Evolutionary conservation across 2,329 filamentous ascomycete species (phyloP).

Genomic region (Sclerotinia spermophila): DNA sequence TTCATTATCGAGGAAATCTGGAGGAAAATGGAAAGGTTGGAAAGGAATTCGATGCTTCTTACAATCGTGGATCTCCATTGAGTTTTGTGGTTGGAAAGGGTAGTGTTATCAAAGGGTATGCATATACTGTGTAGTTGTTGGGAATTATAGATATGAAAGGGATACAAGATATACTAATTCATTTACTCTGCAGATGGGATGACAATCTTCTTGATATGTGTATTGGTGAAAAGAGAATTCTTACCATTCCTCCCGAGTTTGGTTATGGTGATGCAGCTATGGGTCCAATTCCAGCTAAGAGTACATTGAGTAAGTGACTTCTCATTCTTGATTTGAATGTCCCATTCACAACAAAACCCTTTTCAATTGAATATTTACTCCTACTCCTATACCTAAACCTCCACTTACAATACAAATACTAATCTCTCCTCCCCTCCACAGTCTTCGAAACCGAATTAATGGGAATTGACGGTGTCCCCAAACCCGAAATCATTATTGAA

Average conservation of each 20-base stretch:
- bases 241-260: conserved; percentile 84
- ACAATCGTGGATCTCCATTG: conserved; percentile 73
- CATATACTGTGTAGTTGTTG: conserved; percentile 25
- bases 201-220: conserved; percentile 90
- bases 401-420: not conserved
- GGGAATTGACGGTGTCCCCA: conserved; percentile 68
- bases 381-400: not conserved
- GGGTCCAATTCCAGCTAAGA: conserved; percentile 78
- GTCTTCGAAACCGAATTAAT: conserved; percentile 92
- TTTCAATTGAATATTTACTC: not conserved
- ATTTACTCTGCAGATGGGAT: conserved; percentile 64
- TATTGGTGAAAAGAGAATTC: conserved; percentile 83
- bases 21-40: conserved; percentile 54
- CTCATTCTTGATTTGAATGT: not conserved
- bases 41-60: conserved; percentile 79
- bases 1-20: conserved; percentile 87
- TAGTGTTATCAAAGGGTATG: conserved; percentile 83
- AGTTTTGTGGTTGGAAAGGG: conserved; percentile 74
- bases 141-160: not conserved
- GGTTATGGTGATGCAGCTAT: conserved; percentile 75
- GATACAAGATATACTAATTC: conserved; percentile 2
- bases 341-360: not conserved
- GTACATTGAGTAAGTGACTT: conserved; percentile 63
- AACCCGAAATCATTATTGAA: conserved; percentile 15
- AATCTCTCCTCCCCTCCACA: conserved; percentile 35